Conservation (phyloP, 306 rosid genomes). For the Vachellia collinsii region DNA sequence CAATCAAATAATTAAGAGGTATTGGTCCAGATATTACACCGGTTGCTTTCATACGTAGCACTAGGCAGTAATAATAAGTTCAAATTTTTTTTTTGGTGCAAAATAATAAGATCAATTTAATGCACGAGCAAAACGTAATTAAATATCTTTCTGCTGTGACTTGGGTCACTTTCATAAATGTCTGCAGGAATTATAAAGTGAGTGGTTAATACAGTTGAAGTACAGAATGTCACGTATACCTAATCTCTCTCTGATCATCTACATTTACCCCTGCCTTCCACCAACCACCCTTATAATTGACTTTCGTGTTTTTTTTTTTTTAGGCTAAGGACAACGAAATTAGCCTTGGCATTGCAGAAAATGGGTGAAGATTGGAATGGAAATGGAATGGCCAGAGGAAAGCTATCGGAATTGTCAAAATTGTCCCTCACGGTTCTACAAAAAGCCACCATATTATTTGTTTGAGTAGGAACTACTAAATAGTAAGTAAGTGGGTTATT, state of each 20-base stretch:
- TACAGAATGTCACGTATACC: not conserved
- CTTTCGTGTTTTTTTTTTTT: too few species aligned
- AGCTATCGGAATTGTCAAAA: too few species aligned
- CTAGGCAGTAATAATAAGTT: not conserved
- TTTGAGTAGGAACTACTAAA: too few species aligned
- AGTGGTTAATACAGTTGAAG: not conserved
- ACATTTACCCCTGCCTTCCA: not conserved
- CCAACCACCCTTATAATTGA: not conserved
- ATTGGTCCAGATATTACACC: too few species aligned
- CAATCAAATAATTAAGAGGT: too few species aligned
- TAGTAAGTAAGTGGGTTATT: too few species aligned
- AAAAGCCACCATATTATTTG: too few species aligned
- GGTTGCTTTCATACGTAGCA: not conserved
- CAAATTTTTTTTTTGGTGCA: too few species aligned
- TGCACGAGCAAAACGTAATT: not conserved
- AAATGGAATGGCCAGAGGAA: too few species aligned
- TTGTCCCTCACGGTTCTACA: too few species aligned
- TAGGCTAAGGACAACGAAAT: not conserved
- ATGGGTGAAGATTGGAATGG: too few species aligned
- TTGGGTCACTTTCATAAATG: not conserved
- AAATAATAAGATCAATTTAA: not conserved
- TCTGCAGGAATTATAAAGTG: not conserved
- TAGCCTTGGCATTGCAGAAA: too few species aligned
- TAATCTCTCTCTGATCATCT: not conserved
- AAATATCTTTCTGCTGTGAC: not conserved